Percentiles rank a stretch among this genome's conserved stretches.
These are phyloP conservation scores for Debaryomycetaceae sp. DNA, from an alignment of 1,139 yeast genomes.

Conservation along the genomic window DNA sequence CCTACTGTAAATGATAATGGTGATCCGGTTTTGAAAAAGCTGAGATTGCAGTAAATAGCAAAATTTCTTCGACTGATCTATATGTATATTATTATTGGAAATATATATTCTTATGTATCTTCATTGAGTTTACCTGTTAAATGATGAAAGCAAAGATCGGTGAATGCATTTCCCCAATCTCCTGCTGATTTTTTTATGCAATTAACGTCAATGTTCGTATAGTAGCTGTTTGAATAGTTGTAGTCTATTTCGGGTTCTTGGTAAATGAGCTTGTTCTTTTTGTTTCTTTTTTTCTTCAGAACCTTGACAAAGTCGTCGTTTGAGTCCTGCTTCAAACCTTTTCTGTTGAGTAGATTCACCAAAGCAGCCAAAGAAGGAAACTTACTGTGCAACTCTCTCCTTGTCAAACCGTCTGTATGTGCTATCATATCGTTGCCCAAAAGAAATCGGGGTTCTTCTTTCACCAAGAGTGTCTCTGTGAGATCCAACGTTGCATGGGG, in stretches of 20 bases:
- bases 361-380: slow-evolving; percentile 43
- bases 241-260: slow-evolving; percentile 37
- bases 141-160: slow-evolving; percentile 48
- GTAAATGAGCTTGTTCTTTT: slow-evolving; percentile 19
- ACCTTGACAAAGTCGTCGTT: slow-evolving; percentile 31
- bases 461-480: slow-evolving; percentile 42
- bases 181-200: slow-evolving; percentile 24
- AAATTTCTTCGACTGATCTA: slow-evolving; percentile 1
- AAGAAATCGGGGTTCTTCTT: slow-evolving; percentile 29
- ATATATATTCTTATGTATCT: neutral
- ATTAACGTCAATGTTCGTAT: slow-evolving; percentile 17
- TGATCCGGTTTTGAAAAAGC: slow-evolving; percentile 12
- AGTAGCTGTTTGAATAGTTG: slow-evolving; percentile 30
- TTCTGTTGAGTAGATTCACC: slow-evolving; percentile 23
- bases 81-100: neutral
- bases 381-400: slow-evolving; percentile 33
- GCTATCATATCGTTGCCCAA: slow-evolving; percentile 49
- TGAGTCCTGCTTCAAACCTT: slow-evolving; percentile 5
- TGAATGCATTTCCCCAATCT: slow-evolving; percentile 52
- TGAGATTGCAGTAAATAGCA: slow-evolving; percentile 10
- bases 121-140: slow-evolving; percentile 5
- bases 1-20: neutral
- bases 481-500: slow-evolving; percentile 74
- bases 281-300: slow-evolving; percentile 25
- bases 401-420: slow-evolving; percentile 52